Conservation (phyloP, 805 yeast species). For the Candida germanica region DNA sequence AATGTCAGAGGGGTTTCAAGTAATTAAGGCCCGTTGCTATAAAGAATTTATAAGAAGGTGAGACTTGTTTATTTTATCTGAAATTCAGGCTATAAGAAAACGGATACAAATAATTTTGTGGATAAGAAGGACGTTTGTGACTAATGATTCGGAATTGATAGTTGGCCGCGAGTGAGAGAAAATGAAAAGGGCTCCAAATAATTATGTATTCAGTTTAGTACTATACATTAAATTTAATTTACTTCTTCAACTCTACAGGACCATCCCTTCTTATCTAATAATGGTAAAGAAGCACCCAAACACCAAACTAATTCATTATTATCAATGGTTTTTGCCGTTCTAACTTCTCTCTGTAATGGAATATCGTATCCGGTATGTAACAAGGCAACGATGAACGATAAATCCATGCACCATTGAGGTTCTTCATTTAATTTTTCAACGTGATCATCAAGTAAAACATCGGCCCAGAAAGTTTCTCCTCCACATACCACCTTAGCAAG, state of each 20-base stretch:
- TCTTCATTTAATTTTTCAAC: conserved; percentile 64
- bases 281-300: conserved; percentile 93
- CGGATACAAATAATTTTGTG: no score
- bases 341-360: conserved; percentile 83
- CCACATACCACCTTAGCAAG: conserved; percentile 81
- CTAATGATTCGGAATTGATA: no score
- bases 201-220: no score
- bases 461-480: conserved; percentile 78
- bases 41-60: no score
- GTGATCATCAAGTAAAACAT: conserved; percentile 62
- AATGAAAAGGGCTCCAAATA: no score
- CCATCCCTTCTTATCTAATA: conserved; percentile 76
- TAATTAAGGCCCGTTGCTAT: no score
- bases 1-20: no score
- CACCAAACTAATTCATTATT: conserved; percentile 98
- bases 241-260: conserved; percentile 48
- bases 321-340: conserved; percentile 86
- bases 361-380: conserved; percentile 97
- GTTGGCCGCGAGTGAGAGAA: no score
- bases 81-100: no score
- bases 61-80: no score
- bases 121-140: no score
- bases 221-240: no score
- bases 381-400: conserved; percentile 84
- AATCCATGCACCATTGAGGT: conserved; percentile 93